Base-by-base conservation (phyloP, 2,329 filamentous ascomycete genomes). In the Diaporthe caulivora region DNA sequence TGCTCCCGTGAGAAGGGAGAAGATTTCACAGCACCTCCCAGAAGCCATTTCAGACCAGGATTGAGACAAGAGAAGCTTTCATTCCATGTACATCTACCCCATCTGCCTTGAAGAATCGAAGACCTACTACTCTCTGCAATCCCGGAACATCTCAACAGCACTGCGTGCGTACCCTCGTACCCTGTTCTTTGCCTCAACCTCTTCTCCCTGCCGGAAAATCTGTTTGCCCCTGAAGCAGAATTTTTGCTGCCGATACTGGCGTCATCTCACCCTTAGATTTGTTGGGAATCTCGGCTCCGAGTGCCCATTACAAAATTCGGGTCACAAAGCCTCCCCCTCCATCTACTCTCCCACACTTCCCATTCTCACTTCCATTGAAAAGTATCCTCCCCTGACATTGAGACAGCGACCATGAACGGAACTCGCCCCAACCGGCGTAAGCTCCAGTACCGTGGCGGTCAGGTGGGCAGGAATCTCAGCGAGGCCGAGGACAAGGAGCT, bases 331-430 rank as follows among this genome's bases (percentile, higher is more conserved):
- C 7, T 29, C 3, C 13, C 34, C 2, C 10, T 40, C 11, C 7
- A 21, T 29, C 9, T 24, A 6, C 54, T 37, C 21, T 57, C 15
- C 29, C 0, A 34, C 31, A 37, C 31, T 57, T 17, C 2, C 34
- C 17, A 13, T 5, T 40, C 13, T n/a, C 2, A 18, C 13, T 37
- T 37, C 29, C 54, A 3, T 13, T 37, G 9, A 18, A 37, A 9
- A 5, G 2, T 18, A 10, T 1, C 17, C 21, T 49, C 42, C 2
- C 24, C 44, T 51, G 13, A 40, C 44, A 53, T 26, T 5, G 10
- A 18, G 2, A 31, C n/a, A 71, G 69, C 47, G 44, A 34, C 24
- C 44, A 71, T 71, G 69, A 62, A 60, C 17, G 49, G 58, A 40
- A 51, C 26, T 18, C 69, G 69, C n/a, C 10, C 47, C 26, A 60